Conservation (phyloP, 257 asterid genomes). For the Petunia axillaris region DNA sequence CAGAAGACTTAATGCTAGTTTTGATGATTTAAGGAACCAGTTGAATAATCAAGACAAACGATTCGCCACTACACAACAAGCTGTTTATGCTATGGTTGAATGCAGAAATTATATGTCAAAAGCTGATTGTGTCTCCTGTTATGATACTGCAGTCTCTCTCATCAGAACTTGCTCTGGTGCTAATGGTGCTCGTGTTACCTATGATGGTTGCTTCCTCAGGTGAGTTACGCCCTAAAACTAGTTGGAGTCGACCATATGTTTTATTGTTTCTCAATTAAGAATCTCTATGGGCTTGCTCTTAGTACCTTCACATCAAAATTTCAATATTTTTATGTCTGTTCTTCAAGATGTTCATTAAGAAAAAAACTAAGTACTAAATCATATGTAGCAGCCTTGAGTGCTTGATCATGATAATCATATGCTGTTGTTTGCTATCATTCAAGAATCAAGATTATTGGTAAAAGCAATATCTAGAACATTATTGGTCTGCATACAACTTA, state of each 20-base stretch:
- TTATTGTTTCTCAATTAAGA: not conserved
- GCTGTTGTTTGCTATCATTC: not conserved
- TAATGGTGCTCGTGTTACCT: slow-evolving; percentile 82
- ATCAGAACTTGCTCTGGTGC: slow-evolving; percentile 74
- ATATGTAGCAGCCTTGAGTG: slow-evolving; percentile 2
- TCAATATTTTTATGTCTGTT: not conserved
- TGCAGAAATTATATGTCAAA: slow-evolving; percentile 70
- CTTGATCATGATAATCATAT: not conserved
- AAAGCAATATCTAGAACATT: not conserved
- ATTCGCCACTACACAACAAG: slow-evolving; percentile 80
- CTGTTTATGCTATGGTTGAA: slow-evolving; percentile 77
- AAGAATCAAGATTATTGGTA: not conserved
- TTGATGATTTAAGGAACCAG: slow-evolving; percentile 57
- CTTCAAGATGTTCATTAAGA: not conserved
- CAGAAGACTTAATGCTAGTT: slow-evolving; percentile 63
- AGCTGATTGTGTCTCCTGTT: slow-evolving; percentile 73
- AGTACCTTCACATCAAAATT: not conserved
- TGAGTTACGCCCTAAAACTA: slow-evolving; percentile 20
- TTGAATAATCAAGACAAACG: slow-evolving; percentile 41
- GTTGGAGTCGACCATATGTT: not conserved
- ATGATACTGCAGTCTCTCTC: slow-evolving; percentile 63
- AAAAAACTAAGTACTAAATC: not conserved
- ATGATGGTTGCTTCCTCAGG: slow-evolving; percentile 93
- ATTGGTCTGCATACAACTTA: not conserved
- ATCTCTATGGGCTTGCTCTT: not conserved